Evolutionary conservation across 139 green algal genomes (phyloP).

Genomic region (Chlamydomonas applanata): DNA sequence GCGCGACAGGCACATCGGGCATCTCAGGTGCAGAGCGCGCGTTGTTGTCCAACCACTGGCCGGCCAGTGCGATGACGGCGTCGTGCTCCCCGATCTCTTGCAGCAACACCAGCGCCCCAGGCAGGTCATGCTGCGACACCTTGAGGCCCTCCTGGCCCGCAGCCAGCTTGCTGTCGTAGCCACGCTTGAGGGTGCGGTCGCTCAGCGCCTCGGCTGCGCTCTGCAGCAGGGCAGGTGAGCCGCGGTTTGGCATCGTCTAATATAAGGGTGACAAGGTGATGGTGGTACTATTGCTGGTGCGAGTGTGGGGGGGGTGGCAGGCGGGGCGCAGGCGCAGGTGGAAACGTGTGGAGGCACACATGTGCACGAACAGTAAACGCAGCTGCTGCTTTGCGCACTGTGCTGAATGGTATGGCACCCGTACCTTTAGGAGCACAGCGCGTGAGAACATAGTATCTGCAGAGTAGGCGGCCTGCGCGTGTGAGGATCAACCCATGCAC

Average conservation of each 20-base stretch:
- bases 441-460: slow-evolving; percentile 33
- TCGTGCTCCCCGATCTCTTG: slow-evolving; percentile 38
- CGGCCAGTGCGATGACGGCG: slow-evolving; percentile 24
- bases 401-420: too few species aligned
- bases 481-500: neutral
- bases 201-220: slow-evolving; percentile 25
- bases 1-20: slow-evolving; percentile 29
- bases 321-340: too few species aligned
- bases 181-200: slow-evolving; percentile 13
- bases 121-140: slow-evolving; percentile 40
- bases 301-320: too few species aligned
- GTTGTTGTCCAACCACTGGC: neutral
- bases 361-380: too few species aligned
- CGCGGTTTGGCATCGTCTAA: too few species aligned
- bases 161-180: slow-evolving; percentile 29
- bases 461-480: slow-evolving; percentile 19
- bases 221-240: too few species aligned
- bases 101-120: slow-evolving; percentile 44
- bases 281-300: too few species aligned
- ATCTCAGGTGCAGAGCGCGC: slow-evolving; percentile 4
- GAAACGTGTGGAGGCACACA: too few species aligned
- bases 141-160: slow-evolving; percentile 16
- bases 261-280: too few species aligned
- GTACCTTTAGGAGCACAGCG: too few species aligned
- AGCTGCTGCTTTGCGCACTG: too few species aligned